phyloP scores from a whole-genome alignment of 331 rosid species.

The Spiraea crenata region DNA sequence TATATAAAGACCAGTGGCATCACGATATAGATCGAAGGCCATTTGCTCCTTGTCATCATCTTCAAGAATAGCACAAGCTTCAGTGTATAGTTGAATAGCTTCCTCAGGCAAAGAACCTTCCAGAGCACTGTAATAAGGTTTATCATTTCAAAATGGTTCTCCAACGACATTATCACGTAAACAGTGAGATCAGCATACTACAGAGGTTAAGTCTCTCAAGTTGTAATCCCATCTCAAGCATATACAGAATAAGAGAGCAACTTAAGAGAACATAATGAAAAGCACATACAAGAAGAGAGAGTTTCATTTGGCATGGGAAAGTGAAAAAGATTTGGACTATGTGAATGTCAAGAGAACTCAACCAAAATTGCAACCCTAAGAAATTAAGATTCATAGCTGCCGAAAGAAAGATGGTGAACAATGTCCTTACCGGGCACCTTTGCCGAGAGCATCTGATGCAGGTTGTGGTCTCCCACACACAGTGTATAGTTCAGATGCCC shows the following conservation, averaged over 20 bases:
- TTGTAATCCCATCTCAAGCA: background rate
- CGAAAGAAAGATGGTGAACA: constrained; percentile 17
- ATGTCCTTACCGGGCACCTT: constrained; percentile 79
- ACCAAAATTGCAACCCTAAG: background rate
- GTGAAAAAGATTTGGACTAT: too few species aligned
- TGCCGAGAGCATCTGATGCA: constrained; percentile 91
- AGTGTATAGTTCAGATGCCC: constrained; percentile 75
- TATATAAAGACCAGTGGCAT: constrained; percentile 59
- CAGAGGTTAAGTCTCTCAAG: background rate
- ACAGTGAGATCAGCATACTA: too few species aligned
- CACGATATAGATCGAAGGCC: constrained; percentile 95
- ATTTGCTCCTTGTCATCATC: constrained; percentile 91
- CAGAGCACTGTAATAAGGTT: constrained; percentile 58
- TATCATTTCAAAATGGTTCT: background rate
- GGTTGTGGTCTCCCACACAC: constrained; percentile 91
- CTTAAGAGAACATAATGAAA: background rate
- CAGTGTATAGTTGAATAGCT: constrained; percentile 83
- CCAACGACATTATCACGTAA: background rate
- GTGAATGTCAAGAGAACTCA: background rate
- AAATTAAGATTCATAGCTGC: constrained; percentile 6
- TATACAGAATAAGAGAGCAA: background rate
- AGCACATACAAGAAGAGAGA: background rate
- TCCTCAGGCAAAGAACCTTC: constrained; percentile 82
- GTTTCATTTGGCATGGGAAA: background rate
- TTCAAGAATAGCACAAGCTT: constrained; percentile 82